Conservation (phyloP, 1,139 yeast genomes). For the Debaryomyces sp. region DNA sequence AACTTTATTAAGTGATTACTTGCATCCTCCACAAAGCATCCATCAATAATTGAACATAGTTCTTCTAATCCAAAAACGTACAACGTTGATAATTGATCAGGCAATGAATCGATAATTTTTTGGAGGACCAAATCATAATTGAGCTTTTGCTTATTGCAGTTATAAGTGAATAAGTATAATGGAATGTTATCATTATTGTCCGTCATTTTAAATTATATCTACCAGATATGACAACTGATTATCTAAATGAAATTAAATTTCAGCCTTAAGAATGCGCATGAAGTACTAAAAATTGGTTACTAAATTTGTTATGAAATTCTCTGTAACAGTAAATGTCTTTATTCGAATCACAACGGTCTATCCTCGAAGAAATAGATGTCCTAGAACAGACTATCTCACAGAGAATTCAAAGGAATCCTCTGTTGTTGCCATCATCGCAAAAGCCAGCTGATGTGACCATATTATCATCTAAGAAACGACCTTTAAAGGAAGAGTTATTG, state of each 20-base stretch:
- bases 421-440: slow-evolving; percentile 16
- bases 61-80: slow-evolving; percentile 79
- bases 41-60: slow-evolving; percentile 64
- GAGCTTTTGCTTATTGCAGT: slow-evolving; percentile 35
- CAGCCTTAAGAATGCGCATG: not conserved
- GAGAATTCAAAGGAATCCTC: slow-evolving; percentile 36
- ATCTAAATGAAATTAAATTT: not conserved
- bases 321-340: slow-evolving; percentile 26
- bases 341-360: slow-evolving; percentile 38
- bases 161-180: slow-evolving; percentile 42
- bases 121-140: slow-evolving; percentile 26
- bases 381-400: slow-evolving; percentile 35
- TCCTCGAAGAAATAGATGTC: slow-evolving; percentile 41
- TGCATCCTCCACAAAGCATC: slow-evolving; percentile 49
- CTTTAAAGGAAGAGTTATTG: slow-evolving; percentile 47
- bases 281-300: not conserved
- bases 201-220: not conserved
- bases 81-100: slow-evolving; percentile 42
- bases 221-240: not conserved
- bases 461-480: slow-evolving; percentile 28
- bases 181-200: slow-evolving; percentile 12
- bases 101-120: slow-evolving; percentile 31
- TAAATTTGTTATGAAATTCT: not conserved
- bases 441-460: slow-evolving; percentile 12
- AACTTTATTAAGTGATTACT: slow-evolving; percentile 43